Evolutionary conservation across 192 early-diverging fungal genomes (phyloP).

Genomic region (Spizellomyces sp.): DNA sequence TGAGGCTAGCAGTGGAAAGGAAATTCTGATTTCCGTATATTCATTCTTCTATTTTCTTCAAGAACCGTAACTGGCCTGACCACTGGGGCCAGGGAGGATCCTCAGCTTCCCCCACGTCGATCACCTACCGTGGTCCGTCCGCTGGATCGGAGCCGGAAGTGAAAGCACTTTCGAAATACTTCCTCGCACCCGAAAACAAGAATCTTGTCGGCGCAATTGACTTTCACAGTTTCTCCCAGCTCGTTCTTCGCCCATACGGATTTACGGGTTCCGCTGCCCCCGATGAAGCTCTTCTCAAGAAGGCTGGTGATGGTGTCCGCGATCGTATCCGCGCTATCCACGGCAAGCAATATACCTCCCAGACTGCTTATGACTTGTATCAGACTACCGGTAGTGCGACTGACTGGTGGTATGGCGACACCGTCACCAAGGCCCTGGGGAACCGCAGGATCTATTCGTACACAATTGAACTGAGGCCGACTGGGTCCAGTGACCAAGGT

Average conservation of each 20-base stretch:
- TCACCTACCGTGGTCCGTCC: slow-evolving; percentile 53
- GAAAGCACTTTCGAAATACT: slow-evolving; percentile 52
- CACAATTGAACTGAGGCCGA: slow-evolving; percentile 61
- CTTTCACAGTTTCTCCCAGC: slow-evolving; percentile 55
- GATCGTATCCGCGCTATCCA: slow-evolving; percentile 36
- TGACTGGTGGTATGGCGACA: slow-evolving; percentile 59
- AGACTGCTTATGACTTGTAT: slow-evolving; percentile 57
- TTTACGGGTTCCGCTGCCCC: slow-evolving; percentile 44
- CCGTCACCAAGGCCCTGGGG: slow-evolving; percentile 33
- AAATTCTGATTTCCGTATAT: no score
- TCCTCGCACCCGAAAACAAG: slow-evolving; percentile 41
- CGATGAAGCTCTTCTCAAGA: slow-evolving; percentile 45
- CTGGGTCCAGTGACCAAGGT: slow-evolving; percentile 31
- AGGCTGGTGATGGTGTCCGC: slow-evolving; percentile 45
- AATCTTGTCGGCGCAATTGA: slow-evolving; percentile 61
- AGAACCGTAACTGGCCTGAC: slow-evolving; percentile 56
- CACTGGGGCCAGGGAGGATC: slow-evolving; percentile 61
- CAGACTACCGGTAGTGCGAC: slow-evolving; percentile 52
- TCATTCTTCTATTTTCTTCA: no score
- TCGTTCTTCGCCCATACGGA: slow-evolving; percentile 60
- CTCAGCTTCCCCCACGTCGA: slow-evolving; percentile 48
- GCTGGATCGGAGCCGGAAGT: slow-evolving; percentile 55
- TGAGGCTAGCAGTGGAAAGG: no score
- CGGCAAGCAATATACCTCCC: slow-evolving; percentile 52
- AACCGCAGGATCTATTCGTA: slow-evolving; percentile 49